Evolutionary conservation across 306 rosid species (phyloP).

Genomic region (Quercus mongolica): DNA sequence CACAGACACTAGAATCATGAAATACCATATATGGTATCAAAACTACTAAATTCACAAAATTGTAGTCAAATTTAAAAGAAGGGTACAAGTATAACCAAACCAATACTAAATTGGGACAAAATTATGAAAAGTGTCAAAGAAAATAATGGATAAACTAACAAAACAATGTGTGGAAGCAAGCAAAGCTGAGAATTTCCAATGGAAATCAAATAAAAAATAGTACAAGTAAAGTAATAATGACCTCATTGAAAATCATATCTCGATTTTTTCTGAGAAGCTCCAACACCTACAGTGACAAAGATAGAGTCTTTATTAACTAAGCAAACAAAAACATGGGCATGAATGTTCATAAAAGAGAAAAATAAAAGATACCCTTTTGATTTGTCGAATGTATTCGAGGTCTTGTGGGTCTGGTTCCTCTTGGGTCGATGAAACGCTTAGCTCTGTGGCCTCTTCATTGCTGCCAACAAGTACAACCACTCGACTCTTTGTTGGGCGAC

Average conservation of each 20-base stretch:
- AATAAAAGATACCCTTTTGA: slow-evolving; percentile 52
- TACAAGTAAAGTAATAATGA: slow-evolving; percentile 5
- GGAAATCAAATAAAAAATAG: no score
- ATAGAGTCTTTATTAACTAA: background rate
- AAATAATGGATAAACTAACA: background rate
- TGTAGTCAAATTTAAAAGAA: no score
- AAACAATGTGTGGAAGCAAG: background rate
- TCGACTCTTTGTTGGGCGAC: background rate
- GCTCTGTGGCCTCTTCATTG: slow-evolving; percentile 25
- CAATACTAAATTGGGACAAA: background rate
- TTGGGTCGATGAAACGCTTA: slow-evolving; percentile 21
- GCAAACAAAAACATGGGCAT: background rate
- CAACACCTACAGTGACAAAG: slow-evolving; percentile 47
- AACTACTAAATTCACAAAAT: no score
- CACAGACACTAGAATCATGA: no score
- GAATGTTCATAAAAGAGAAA: background rate
- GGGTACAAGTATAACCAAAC: no score
- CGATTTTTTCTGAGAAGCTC: slow-evolving; percentile 80
- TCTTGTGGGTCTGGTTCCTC: slow-evolving; percentile 44
- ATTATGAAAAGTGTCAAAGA: background rate
- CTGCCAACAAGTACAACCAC: slow-evolving; percentile 11
- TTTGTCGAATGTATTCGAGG: slow-evolving; percentile 61
- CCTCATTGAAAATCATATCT: slow-evolving; percentile 95
- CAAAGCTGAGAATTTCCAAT: no score
- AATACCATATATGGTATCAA: no score